Evolutionary conservation across 106 monocot species (phyloP).

Genomic region (Vanilla planifolia): DNA sequence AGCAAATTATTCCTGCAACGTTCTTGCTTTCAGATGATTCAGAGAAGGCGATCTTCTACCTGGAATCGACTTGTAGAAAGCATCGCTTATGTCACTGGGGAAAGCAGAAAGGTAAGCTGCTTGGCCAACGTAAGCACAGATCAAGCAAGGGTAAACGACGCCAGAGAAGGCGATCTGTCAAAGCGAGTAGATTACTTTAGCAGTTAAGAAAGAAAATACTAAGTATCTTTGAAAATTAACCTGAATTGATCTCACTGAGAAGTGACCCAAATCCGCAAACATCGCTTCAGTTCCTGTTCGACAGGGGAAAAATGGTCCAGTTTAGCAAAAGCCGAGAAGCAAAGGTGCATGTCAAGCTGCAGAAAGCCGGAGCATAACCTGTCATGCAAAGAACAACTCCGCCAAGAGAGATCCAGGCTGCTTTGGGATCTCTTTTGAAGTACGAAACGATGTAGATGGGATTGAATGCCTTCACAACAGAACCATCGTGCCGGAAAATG

Average conservation of each 20-base stretch:
- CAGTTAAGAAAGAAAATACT: too few species aligned
- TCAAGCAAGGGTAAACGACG: constrained; percentile 47
- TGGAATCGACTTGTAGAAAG: constrained; percentile 57
- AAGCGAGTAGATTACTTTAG: constrained; percentile 4
- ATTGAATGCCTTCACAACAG: constrained; percentile 60
- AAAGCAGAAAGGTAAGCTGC: constrained; percentile 39
- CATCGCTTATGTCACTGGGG: constrained; percentile 19
- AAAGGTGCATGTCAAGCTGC: not conserved
- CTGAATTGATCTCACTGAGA: constrained; percentile 73
- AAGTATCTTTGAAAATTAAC: too few species aligned
- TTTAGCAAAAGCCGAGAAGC: not conserved
- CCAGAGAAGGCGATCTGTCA: constrained; percentile 54
- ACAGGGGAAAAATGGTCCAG: not conserved
- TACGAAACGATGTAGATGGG: constrained; percentile 49
- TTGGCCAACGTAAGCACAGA: constrained; percentile 55
- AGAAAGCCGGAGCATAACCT: constrained; percentile 23
- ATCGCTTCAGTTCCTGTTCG: constrained; percentile 69
- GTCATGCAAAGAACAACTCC: constrained; percentile 84
- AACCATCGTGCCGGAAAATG: constrained; percentile 34
- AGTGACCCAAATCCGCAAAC: constrained; percentile 83
- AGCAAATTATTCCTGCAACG: not conserved
- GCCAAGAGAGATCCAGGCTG: constrained; percentile 75
- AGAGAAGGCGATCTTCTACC: constrained; percentile 14
- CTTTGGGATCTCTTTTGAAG: constrained; percentile 48
- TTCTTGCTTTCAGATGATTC: not conserved